These are phyloP conservation scores for Endocalyx cinctus DNA, from an alignment of 2,329 filamentous ascomycete genomes.

Conservation along the genomic window DNA sequence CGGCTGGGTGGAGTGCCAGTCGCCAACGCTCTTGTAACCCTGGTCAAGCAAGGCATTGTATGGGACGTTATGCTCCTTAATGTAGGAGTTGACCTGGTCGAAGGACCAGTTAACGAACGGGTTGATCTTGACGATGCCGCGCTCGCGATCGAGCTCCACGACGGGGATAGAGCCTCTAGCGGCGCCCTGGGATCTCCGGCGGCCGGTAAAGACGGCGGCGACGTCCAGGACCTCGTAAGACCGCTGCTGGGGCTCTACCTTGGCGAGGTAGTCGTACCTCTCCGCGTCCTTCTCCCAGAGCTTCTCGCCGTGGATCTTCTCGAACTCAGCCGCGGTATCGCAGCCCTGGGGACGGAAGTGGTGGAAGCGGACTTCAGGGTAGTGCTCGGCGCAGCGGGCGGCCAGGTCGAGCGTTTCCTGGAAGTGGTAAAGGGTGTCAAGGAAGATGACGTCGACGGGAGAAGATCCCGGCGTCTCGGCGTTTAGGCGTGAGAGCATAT, in stretches of 20 bases:
- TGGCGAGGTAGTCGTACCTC: slow-evolving; percentile 69
- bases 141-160: slow-evolving; percentile 62
- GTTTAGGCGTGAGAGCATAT: slow-evolving; percentile 35
- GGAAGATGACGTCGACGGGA: slow-evolving; percentile 43
- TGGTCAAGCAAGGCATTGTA: slow-evolving; percentile 67
- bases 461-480: slow-evolving; percentile 45
- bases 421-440: slow-evolving; percentile 57
- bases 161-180: slow-evolving; percentile 67
- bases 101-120: slow-evolving; percentile 73
- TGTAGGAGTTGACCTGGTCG: slow-evolving; percentile 64
- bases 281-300: slow-evolving; percentile 69
- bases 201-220: slow-evolving; percentile 66
- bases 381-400: slow-evolving; percentile 55
- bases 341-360: slow-evolving; percentile 57
- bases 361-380: slow-evolving; percentile 61
- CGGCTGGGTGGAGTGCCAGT: slow-evolving; percentile 1
- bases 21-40: slow-evolving; percentile 71
- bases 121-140: slow-evolving; percentile 72
- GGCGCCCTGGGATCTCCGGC: slow-evolving; percentile 65
- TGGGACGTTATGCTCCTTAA: slow-evolving; percentile 62
- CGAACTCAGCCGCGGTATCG: slow-evolving; percentile 53
- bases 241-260: slow-evolving; percentile 71
- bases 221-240: slow-evolving; percentile 66
- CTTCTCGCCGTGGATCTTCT: slow-evolving; percentile 57
- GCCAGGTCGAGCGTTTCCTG: slow-evolving; percentile 49